Evolutionary conservation across 75 land plant species (phyloP), one percentile per base, ranked within the genome.

Genomic region (Ceratopteris richardii): DNA sequence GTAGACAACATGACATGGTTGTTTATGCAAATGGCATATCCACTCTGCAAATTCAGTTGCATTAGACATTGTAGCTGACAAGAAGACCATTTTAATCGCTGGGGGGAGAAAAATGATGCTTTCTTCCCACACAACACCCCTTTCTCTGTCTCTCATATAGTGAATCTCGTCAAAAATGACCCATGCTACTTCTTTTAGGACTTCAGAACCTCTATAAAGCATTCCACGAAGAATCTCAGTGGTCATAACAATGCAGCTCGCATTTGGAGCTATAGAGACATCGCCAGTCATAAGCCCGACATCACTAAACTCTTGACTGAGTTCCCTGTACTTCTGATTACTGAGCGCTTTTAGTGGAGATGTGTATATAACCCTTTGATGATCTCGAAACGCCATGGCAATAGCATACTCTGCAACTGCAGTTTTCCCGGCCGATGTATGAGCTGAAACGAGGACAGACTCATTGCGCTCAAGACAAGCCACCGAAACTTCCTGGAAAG

Each of bases 81-180:
- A 65, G 41, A 79, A 79, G 5, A 79, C 82, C 82, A 79, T 79
- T 65, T 76, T 79, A 0, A 79, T 76, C 16, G 68, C 82, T 2
- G 79, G 82, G 2, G 80, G 80, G 36, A 79, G 31, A 33, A 79
- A 75, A 12, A 79, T 76, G 23, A 79, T 79, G 58, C 75, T 79
- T 65, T 79, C 82, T 36, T 79, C 82, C 82, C 82, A 79, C 12
- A 79, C 82, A 18, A 79, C 82, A 0, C 82, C 82, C 11, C 82
- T 51, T 54, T 79, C 82, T 21, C 82, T 23, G 43, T 79, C 82
- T 48, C 80, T 69, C 82, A 79, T 79, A 46, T 79, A 79, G 48
- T 79, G 82, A 55, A 79, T 79, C 39, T 79, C 82, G 54, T 79
- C 82, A 50, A 79, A 79, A 12, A 79, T 66, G 11, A 79, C 82